Conservation (phyloP, 2,329 filamentous ascomycete genomes). For the Pestalotiopsis sp. region DNA sequence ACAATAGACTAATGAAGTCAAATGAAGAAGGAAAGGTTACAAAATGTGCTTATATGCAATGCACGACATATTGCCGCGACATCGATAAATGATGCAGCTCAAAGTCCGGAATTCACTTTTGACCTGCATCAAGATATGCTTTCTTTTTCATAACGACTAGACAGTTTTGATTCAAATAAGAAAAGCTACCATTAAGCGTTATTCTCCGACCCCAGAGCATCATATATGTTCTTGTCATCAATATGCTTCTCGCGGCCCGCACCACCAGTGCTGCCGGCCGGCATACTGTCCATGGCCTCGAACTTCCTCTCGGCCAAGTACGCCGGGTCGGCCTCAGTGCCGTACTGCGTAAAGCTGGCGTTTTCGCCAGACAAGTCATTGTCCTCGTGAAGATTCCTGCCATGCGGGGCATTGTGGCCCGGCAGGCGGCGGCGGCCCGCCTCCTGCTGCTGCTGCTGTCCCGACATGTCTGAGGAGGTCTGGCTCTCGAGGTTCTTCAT, state of each 20-base stretch:
- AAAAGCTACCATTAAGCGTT: not conserved
- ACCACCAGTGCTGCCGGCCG: constrained; percentile 54
- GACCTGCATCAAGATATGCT: too few relatives aligned
- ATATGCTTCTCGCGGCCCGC: constrained; percentile 37
- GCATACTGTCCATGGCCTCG: constrained; percentile 51
- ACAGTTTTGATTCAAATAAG: too few relatives aligned
- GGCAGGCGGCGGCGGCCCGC: not conserved
- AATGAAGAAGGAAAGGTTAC: not conserved
- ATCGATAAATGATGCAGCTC: too few relatives aligned
- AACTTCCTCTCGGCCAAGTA: constrained; percentile 47
- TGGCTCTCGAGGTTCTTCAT: not conserved
- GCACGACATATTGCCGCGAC: too few relatives aligned
- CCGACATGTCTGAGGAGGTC: not conserved
- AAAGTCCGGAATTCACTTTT: too few relatives aligned
- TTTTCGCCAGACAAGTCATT: constrained; percentile 39
- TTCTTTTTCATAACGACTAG: too few relatives aligned
- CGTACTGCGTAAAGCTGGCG: constrained; percentile 45
- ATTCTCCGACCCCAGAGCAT: constrained; percentile 18
- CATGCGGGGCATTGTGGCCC: constrained; percentile 38
- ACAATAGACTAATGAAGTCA: not conserved
- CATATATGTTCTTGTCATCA: constrained; percentile 25
- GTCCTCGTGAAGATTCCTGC: constrained; percentile 44
- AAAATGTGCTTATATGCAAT: not conserved
- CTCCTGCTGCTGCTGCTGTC: not conserved
- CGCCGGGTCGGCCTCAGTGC: constrained; percentile 50